A percentile compares a stretch with the other conserved stretches of the same genome.
phyloP scores from a whole-genome alignment of 2,329 filamentous ascomycete genomes.

The Alternaria sp. region DNA sequence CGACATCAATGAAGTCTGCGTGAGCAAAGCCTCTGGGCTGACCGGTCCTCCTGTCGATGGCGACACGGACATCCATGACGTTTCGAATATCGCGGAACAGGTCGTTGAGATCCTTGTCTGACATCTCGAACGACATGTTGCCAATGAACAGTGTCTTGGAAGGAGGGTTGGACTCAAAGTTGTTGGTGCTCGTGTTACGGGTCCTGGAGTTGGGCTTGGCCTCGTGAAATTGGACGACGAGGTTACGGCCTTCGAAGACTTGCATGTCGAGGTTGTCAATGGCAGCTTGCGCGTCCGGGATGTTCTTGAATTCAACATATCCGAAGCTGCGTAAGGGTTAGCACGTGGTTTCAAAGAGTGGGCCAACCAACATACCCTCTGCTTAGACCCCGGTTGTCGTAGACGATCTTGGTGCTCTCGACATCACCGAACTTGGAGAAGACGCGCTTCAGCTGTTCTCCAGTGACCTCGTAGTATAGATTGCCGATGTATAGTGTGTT shows the following conservation, averaged over 20 bases:
- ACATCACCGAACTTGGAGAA: slow-evolving; percentile 68
- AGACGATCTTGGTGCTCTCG: slow-evolving; percentile 62
- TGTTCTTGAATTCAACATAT: slow-evolving; percentile 67
- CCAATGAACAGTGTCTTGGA: slow-evolving; percentile 79
- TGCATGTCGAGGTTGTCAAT: slow-evolving; percentile 66
- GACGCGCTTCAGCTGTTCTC: slow-evolving; percentile 66
- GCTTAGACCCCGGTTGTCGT: slow-evolving; percentile 69
- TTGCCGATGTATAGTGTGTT: slow-evolving; percentile 71
- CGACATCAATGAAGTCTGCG: slow-evolving; percentile 76
- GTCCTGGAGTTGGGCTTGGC: slow-evolving; percentile 29
- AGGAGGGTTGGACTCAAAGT: slow-evolving; percentile 55
- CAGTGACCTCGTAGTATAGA: slow-evolving; percentile 72
- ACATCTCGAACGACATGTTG: slow-evolving; percentile 86
- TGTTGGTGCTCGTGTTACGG: slow-evolving; percentile 5
- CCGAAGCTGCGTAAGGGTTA: slow-evolving; percentile 63
- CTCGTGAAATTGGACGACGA: slow-evolving; percentile 68
- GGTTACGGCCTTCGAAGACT: slow-evolving; percentile 69
- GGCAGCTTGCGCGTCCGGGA: slow-evolving; percentile 64
- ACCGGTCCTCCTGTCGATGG: slow-evolving; percentile 81
- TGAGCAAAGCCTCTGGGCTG: slow-evolving; percentile 86
- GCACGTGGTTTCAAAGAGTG: slow-evolving; percentile 1
- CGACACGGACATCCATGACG: slow-evolving; percentile 78
- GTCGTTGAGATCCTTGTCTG: slow-evolving; percentile 80
- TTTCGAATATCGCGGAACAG: slow-evolving; percentile 76
- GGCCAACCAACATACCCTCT: slow-evolving; percentile 65